phyloP scores from a whole-genome alignment of 129 eudicot genomes.

The Arctium lappa region DNA sequence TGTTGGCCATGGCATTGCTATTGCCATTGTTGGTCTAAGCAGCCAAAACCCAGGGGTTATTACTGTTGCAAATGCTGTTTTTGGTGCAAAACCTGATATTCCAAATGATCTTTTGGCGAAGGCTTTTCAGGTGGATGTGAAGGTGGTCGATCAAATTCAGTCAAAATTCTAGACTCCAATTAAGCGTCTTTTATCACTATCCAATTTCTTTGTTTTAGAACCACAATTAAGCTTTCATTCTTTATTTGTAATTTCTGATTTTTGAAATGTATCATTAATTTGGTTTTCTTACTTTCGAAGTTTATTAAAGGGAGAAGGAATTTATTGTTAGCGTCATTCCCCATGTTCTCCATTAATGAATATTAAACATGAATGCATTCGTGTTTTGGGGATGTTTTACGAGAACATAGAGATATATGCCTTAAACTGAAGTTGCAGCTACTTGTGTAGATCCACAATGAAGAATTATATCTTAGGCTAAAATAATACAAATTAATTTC shows the following conservation, averaged over 20 bases:
- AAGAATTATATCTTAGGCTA: too few species aligned
- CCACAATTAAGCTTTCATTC: neutral
- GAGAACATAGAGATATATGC: too few species aligned
- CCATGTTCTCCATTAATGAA: neutral
- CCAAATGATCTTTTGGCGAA: constrained; percentile 7
- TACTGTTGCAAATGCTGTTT: constrained; percentile 15
- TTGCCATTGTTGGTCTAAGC: constrained; percentile 26
- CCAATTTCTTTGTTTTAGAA: neutral
- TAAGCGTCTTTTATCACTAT: neutral
- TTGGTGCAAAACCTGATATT: constrained; percentile 9
- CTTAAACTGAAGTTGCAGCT: too few species aligned
- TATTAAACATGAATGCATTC: neutral
- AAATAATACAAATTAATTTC: too few species aligned
- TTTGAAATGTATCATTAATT: too few species aligned
- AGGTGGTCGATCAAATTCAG: constrained; percentile 5
- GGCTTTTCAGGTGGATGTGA: constrained; percentile 9
- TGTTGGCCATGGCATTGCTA: constrained; percentile 9
- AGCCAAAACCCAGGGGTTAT: constrained; percentile 36
- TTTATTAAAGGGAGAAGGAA: neutral
- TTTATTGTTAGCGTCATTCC: neutral
- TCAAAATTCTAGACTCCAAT: constrained; percentile 3
- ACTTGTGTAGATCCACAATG: too few species aligned
- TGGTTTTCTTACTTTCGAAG: neutral
- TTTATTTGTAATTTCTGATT: neutral
- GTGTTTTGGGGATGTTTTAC: too few species aligned